Base-by-base conservation (phyloP, 768 basidiomycete genomes). In the Vishniacozyma victoriae region DNA sequence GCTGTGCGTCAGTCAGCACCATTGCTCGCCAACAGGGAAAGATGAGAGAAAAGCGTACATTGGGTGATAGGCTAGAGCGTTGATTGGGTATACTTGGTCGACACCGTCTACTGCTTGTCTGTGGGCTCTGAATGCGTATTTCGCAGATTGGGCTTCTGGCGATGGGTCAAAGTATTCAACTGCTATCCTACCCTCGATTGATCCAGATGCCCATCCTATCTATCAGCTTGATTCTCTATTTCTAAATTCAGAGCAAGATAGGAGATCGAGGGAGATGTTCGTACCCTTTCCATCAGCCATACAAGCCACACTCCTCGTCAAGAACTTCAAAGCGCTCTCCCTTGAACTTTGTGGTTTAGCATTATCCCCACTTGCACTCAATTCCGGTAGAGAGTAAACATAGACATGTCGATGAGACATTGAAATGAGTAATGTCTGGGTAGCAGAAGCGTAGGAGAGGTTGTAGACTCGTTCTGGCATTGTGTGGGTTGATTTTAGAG, bases 81-180 rank as follows among this genome's bases (percentile, higher is more conserved):
- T 95, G 52, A 97, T 92, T 0, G 93, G 91, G 82, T 88, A 97
- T 18, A 96, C 92, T 57, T 91, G 87, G 70, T 99, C 95, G 13
- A 86, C 85, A 29, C 87, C 89, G 29, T 87, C 84, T 52, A 90
- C 82, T 3, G 86, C 82, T 67, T 89, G 85, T 3, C 93, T 79
- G 64, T 99, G 93, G 55, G 92, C 95, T 69, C 95, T 91, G 80
- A 96, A 99, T 2, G 95, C 95, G 70, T 92, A 95, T 74, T 91
- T 84, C 58, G 80, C 78, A n/a, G 85, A 83, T 70, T 97, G 93
- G 0, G 78, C 77, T 20, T 80, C 80, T 0, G 83, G 78, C 3
- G 80, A 80, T 1, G 87, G 82, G 55, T 96, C 88, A 59, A 95
- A 92, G 71, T 93, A 99, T 71, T 99, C 95, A 24, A 97, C 91